Evolutionary conservation across 768 basidiomycete species (phyloP), one percentile per base, ranked within the genome.

Genomic region (Boletus pseudo-olivaceus): DNA sequence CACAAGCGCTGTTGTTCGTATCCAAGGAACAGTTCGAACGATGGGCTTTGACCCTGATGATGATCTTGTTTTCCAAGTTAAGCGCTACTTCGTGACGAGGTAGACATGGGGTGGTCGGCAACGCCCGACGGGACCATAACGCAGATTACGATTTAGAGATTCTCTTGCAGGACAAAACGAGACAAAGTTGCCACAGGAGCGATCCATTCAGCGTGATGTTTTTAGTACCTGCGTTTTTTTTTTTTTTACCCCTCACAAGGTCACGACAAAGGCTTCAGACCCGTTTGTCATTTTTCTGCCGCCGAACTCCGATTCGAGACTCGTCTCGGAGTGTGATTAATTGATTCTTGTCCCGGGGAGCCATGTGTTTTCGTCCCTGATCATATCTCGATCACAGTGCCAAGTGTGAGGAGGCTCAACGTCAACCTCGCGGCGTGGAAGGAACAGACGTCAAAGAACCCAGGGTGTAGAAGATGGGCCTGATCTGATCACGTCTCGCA

Each of bases 21-120:
- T 91, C 93, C 59, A 99, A 99, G 73, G 96, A 98, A 65, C 90
- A 94, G 65, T 95, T 99, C 63, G 97, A 99, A 68, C 82, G 82
- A 5, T 96, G 88, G 82, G 86, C 92, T 1, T 75, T 93, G 51
- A 72, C 78, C 12, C 80, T 94, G 55, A 84, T 91, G 55, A 84
- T 91, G 77, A 69, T 84, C 23, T 55, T 87, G 39, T 72, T 73
- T 34, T 71, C 81, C 30, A 76, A 61, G 57, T 49, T 68, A 32
- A 50, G 55, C 23, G 27, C 52, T 9, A n/a, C 46, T 2, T 47
- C 58, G 19, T 69, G 47, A 58, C 17, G 20, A 27, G 20, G 15
- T 1, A 10, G 26, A 27, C 15, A 29, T 33, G 15, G n/a, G n/a
- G n/a, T n/a, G n/a, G n/a, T n/a, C n/a, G n/a, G n/a, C n/a, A n/a